phyloP scores from a whole-genome alignment of 1,284 basidiomycete genomes.

The Fomitiporia mediterranea region DNA sequence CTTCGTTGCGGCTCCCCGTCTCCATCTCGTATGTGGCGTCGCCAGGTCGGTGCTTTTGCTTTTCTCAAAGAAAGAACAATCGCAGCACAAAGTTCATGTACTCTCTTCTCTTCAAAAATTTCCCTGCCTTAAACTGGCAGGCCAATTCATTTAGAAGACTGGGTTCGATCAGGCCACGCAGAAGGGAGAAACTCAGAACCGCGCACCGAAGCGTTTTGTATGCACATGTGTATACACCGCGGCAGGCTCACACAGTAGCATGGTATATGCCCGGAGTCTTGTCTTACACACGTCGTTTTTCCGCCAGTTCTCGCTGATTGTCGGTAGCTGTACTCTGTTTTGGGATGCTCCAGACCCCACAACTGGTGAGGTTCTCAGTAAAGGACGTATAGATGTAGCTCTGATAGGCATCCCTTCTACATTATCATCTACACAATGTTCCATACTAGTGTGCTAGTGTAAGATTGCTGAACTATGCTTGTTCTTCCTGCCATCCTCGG shows the following conservation, averaged over 20 bases:
- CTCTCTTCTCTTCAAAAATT: no score
- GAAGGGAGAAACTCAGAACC: neutral
- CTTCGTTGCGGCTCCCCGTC: neutral
- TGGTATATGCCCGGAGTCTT: neutral
- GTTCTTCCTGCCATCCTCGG: neutral
- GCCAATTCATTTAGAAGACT: neutral
- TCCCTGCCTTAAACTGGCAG: neutral
- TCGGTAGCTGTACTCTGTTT: neutral
- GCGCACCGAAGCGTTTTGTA: neutral
- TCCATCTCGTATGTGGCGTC: neutral
- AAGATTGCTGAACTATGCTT: neutral
- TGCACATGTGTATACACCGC: neutral
- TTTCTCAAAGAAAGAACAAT: neutral
- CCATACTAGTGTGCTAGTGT: neutral
- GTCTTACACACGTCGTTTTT: neutral
- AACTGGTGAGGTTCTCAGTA: neutral
- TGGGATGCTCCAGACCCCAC: neutral
- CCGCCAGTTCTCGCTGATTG: neutral
- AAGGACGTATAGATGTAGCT: neutral
- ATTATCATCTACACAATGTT: neutral
- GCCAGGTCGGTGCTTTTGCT: neutral
- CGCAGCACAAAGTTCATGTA: neutral
- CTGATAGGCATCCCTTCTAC: no score
- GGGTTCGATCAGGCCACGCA: neutral
- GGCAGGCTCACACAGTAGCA: neutral